Evolutionary conservation across 75 land plant genomes (phyloP).

Genomic region (Cunninghamia lanceolata): DNA sequence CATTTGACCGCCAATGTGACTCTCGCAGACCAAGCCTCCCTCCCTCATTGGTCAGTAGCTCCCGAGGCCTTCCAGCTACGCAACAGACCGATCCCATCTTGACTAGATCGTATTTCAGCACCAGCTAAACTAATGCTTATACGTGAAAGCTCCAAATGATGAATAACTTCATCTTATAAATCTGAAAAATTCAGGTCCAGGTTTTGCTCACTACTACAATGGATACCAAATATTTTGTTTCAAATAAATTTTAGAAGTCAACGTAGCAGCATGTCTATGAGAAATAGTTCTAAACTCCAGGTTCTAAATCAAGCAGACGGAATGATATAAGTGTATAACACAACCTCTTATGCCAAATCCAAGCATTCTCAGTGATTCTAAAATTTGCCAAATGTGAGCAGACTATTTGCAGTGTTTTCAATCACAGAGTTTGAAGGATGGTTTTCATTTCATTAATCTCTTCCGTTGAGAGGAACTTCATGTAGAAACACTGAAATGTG

Average conservation of each 20-base stretch:
- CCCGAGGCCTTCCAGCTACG: slow-evolving; percentile 55
- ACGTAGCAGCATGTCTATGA: not conserved
- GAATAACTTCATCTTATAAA: not conserved
- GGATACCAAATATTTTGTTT: not conserved
- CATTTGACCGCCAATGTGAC: slow-evolving; percentile 8
- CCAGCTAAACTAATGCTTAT: not conserved
- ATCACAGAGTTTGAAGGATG: not conserved
- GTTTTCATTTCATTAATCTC: not conserved
- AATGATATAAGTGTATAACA: not conserved
- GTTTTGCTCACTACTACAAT: not conserved
- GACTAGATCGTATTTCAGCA: not conserved
- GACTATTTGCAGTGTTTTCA: not conserved
- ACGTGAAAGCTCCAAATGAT: not conserved
- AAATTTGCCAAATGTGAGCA: not conserved
- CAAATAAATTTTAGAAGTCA: not conserved
- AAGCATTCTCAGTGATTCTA: not conserved
- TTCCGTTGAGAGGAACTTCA: not conserved
- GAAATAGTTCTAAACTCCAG: not conserved
- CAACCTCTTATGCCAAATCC: not conserved
- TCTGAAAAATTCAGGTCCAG: not conserved
- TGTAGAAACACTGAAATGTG: not conserved
- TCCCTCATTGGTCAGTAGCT: not conserved
- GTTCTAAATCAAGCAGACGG: not conserved
- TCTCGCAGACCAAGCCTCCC: not conserved
- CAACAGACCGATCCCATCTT: slow-evolving; percentile 84